phyloP scores from a whole-genome alignment of 257 asterid species.

The Lycium ferocissimum region DNA sequence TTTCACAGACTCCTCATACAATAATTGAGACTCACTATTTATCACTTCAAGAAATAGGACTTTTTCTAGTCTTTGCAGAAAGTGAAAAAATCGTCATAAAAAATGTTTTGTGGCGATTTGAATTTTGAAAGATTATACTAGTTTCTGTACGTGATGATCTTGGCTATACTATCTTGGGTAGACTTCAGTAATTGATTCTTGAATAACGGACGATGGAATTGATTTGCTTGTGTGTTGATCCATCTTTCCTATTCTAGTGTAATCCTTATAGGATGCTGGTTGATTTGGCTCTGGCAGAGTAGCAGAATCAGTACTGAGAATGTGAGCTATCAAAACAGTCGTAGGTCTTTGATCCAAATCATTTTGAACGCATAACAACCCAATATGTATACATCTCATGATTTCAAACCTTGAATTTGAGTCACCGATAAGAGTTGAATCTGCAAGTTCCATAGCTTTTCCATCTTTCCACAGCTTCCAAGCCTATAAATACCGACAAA shows the following conservation, averaged over 20 bases:
- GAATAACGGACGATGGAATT: background rate
- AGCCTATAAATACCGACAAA: background rate
- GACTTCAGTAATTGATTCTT: background rate
- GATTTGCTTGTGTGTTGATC: background rate
- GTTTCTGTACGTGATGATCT: no score
- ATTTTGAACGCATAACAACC: background rate
- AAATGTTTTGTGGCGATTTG: no score
- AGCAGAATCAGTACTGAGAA: background rate
- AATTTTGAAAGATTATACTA: no score
- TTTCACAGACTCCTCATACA: no score
- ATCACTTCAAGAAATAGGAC: no score
- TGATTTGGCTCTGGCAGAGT: background rate
- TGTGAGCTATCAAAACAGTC: background rate
- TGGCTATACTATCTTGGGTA: background rate
- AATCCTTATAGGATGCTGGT: background rate
- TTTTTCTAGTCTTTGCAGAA: no score
- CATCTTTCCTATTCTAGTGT: background rate
- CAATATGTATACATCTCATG: background rate
- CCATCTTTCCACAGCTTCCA: conserved; percentile 16
- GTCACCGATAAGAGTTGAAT: background rate
- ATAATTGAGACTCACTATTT: no score
- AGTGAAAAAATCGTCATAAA: no score
- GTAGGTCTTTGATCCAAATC: background rate
- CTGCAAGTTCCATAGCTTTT: background rate
- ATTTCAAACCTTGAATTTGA: background rate